Conservation (phyloP, 345 rosid species). For the Pseudoturritis turrita region DNA sequence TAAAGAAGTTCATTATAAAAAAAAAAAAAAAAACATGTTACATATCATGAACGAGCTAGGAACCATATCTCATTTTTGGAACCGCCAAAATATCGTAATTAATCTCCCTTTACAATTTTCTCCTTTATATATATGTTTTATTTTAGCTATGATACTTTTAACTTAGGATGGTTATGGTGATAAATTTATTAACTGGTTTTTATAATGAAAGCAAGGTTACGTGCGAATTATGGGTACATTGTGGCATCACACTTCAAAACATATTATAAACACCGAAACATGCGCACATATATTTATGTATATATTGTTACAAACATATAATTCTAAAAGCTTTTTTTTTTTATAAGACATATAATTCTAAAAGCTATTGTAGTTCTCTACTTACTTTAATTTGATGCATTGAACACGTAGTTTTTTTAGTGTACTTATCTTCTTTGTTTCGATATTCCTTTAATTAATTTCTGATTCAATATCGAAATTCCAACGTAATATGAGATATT, state of each 20-base stretch:
- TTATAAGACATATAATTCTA: too few relatives aligned
- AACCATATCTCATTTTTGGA: constrained; percentile 19
- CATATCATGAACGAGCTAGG: constrained; percentile 11
- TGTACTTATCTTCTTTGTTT: too few relatives aligned
- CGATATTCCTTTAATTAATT: too few relatives aligned
- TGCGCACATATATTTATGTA: not conserved
- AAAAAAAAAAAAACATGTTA: too few relatives aligned
- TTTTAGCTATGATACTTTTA: not conserved
- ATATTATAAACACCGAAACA: constrained; percentile 1
- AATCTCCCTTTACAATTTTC: not conserved
- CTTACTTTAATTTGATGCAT: too few relatives aligned
- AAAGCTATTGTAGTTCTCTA: too few relatives aligned
- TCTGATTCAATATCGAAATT: too few relatives aligned
- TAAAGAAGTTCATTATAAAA: too few relatives aligned
- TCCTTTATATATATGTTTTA: not conserved
- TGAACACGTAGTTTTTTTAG: too few relatives aligned
- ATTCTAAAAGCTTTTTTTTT: too few relatives aligned
- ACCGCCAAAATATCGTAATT: constrained; percentile 13
- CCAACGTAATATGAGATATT: too few relatives aligned
- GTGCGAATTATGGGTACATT: constrained; percentile 8
- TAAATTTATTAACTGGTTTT: not conserved
- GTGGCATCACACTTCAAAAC: not conserved
- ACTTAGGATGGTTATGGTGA: not conserved
- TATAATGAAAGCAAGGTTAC: not conserved
- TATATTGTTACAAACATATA: too few relatives aligned